These are phyloP conservation scores for Epichloe brachyelytri DNA, from an alignment of 2,329 filamentous ascomycete genomes.

Conservation along the genomic window DNA sequence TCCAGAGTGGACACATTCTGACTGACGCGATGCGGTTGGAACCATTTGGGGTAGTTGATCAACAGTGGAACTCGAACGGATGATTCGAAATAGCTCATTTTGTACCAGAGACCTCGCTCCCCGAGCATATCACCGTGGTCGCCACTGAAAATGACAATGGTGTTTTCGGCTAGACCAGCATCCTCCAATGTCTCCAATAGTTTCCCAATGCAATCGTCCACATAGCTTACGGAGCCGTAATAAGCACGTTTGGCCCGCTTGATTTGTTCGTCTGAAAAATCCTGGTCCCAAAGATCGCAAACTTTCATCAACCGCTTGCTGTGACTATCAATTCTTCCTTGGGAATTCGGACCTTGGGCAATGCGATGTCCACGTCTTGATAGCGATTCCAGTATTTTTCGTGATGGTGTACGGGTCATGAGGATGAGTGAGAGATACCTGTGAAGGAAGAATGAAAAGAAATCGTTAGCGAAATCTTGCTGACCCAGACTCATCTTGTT, in stretches of 20 bases:
- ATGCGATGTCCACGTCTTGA: slow-evolving; percentile 72
- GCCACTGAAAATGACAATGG: slow-evolving; percentile 82
- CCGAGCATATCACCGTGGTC: slow-evolving; percentile 96
- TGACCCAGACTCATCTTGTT: background rate
- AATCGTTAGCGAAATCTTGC: background rate
- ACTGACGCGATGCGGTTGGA: slow-evolving; percentile 60
- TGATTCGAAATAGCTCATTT: slow-evolving; percentile 94
- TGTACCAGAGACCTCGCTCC: slow-evolving; percentile 87
- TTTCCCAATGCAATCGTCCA: slow-evolving; percentile 83
- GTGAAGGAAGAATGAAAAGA: background rate
- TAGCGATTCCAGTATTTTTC: slow-evolving; percentile 86
- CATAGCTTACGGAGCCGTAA: slow-evolving; percentile 86
- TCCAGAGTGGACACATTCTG: slow-evolving; percentile 87
- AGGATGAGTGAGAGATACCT: slow-evolving; percentile 81
- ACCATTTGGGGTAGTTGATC: slow-evolving; percentile 65
- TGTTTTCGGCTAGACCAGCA: slow-evolving; percentile 70
- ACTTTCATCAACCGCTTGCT: slow-evolving; percentile 78
- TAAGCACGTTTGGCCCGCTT: slow-evolving; percentile 77
- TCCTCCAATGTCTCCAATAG: slow-evolving; percentile 66
- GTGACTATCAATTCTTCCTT: slow-evolving; percentile 73
- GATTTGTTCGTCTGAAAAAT: slow-evolving; percentile 76
- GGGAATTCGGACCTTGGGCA: slow-evolving; percentile 66
- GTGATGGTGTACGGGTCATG: slow-evolving; percentile 94
- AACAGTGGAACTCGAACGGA: slow-evolving; percentile 83
- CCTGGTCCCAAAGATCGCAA: slow-evolving; percentile 72